Evolutionary conservation across 2,329 filamentous ascomycete species (phyloP).

Genomic region (Fusarium sp.): DNA sequence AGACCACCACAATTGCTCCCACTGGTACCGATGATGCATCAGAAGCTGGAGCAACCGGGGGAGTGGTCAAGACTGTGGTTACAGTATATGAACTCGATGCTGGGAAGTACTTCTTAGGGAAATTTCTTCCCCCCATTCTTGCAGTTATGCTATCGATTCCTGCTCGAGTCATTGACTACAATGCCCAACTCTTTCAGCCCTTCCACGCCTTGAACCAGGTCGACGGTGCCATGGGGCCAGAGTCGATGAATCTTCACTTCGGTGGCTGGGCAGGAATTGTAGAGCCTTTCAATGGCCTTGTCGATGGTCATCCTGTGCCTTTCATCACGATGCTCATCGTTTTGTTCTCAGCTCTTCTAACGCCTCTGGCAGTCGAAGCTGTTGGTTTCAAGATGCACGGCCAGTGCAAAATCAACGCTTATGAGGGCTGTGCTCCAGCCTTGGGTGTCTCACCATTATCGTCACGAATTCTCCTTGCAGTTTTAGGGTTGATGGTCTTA

Average conservation of each 20-base stretch:
- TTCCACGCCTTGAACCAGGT: constrained; percentile 55
- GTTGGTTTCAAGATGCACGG: constrained; percentile 42
- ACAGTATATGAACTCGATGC: constrained; percentile 35
- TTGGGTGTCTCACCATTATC: constrained; percentile 36
- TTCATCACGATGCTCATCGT: constrained; percentile 42
- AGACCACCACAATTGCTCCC: constrained; percentile 23
- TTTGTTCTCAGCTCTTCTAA: constrained; percentile 35
- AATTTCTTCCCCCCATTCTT: constrained; percentile 55
- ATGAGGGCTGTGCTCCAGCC: constrained; percentile 36
- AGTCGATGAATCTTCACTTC: constrained; percentile 57
- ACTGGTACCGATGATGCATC: constrained; percentile 16
- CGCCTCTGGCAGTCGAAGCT: constrained; percentile 38
- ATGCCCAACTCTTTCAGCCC: constrained; percentile 56
- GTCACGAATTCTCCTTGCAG: constrained; percentile 29
- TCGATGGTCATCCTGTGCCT: constrained; percentile 43
- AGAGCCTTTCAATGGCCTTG: constrained; percentile 47
- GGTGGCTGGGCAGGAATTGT: constrained; percentile 49
- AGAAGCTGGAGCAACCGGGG: constrained; percentile 6
- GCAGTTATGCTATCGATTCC: constrained; percentile 54
- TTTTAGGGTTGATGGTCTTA: constrained; percentile 30
- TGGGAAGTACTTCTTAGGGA: constrained; percentile 52
- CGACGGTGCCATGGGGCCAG: constrained; percentile 51
- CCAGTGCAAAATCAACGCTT: constrained; percentile 32
- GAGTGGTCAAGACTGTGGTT: constrained; percentile 10
- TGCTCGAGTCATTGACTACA: constrained; percentile 55